These are phyloP conservation scores for Podosphaera fusca DNA, from an alignment of 2,329 filamentous ascomycete species.

Conservation along the genomic window DNA sequence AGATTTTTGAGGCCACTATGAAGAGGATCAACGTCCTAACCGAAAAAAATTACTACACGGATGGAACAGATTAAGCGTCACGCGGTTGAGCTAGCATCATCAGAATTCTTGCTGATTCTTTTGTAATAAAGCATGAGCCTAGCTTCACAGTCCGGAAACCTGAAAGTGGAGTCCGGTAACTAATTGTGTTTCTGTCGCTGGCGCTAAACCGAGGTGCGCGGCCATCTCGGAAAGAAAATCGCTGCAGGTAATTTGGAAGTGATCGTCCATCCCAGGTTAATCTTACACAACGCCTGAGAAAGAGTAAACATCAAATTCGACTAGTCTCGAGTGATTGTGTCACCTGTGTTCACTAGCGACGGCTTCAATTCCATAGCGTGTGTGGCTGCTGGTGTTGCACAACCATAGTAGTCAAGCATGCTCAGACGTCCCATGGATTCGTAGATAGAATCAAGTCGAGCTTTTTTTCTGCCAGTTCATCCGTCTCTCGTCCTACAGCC, in stretches of 20 bases:
- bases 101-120: too few relatives aligned
- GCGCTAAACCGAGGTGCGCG: not conserved
- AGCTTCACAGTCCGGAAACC: not conserved
- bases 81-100: too few relatives aligned
- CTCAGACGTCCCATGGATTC: not conserved
- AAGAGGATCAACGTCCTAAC: not conserved
- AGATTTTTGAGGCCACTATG: not conserved
- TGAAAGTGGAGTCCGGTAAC: not conserved
- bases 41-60: not conserved
- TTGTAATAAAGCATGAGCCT: not conserved
- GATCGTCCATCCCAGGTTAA: not conserved
- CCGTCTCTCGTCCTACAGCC: not conserved
- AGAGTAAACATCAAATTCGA: not conserved
- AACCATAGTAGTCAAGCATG: not conserved
- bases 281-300: not conserved
- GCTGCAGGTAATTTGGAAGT: not conserved
- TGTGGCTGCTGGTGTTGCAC: not conserved
- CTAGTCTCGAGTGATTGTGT: not conserved
- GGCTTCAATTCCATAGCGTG: not conserved
- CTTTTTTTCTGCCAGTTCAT: not conserved
- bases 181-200: not conserved
- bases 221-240: not conserved
- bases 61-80: too few relatives aligned
- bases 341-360: not conserved
- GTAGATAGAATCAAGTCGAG: not conserved